Percentiles rank a stretch among this genome's conserved stretches.
phyloP scores from a whole-genome alignment of 352 stramenopile species.

The Phytophthora pluvialis region DNA sequence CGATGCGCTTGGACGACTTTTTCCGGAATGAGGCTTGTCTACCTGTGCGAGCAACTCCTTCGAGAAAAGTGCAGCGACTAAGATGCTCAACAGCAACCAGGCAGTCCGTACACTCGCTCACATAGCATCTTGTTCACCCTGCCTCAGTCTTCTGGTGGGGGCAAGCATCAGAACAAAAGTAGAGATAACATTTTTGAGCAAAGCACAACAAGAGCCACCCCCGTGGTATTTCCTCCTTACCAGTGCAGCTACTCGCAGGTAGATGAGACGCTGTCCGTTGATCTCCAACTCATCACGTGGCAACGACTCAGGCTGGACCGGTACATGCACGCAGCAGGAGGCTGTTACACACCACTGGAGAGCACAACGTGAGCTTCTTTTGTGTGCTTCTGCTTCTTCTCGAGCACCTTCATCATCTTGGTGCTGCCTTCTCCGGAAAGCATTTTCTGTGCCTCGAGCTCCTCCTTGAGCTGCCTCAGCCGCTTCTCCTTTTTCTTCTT shows the following conservation, averaged over 20 bases:
- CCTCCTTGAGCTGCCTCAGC: constrained; percentile 86
- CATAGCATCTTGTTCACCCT: background rate
- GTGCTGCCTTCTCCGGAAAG: constrained; percentile 77
- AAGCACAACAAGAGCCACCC: background rate
- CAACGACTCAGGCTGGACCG: background rate
- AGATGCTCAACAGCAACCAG: no score
- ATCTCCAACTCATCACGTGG: background rate
- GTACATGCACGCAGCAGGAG: background rate
- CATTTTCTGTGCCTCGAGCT: constrained; percentile 76
- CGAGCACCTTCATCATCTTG: constrained; percentile 87
- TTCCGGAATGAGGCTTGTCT: no score
- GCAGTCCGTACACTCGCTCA: no score
- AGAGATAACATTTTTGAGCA: constrained; percentile 9
- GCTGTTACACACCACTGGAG: constrained; percentile 58
- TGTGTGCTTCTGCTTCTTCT: constrained; percentile 83
- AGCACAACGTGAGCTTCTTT: constrained; percentile 89
- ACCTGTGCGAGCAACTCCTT: background rate
- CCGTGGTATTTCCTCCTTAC: constrained; percentile 22
- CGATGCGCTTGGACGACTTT: no score
- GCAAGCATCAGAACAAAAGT: constrained; percentile 2
- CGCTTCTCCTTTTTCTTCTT: constrained; percentile 99
- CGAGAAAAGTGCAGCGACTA: constrained; percentile 1
- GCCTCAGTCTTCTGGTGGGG: background rate
- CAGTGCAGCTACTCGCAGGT: constrained; percentile 9
- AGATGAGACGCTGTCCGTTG: no score